Base-by-base conservation (phyloP, 176 grass and related monocot genomes). In the Ensete glaucum region DNA sequence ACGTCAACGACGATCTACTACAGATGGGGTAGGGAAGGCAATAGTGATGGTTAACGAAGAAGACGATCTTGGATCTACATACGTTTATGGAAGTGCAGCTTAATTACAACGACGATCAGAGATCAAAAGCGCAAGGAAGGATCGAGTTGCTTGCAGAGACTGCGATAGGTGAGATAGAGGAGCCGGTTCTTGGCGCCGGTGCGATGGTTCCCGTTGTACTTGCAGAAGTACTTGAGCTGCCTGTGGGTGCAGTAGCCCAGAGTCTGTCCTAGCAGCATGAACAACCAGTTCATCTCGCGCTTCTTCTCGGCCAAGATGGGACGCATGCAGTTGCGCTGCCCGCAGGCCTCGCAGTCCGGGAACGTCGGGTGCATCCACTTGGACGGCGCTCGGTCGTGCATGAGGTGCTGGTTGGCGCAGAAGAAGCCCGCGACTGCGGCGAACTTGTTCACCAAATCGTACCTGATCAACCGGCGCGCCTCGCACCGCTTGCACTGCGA, bases 181-280 rank as follows among this genome's bases (percentile, higher is more conserved):
- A 78, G 56, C 23, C 76, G 50, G 22, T 63, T 43, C 58, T 78
- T 78, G 14, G 62, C 57, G 16, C 76, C 76, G 23, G 76, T 68
- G n/a, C 76, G 20, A 25, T 78, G 76, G 58, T 52, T 21, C 16
- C 11, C 34, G 17, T 52, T 78, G 58, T 78, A 60, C 76, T 68
- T 78, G 60, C 76, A 78, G 24, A 78, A 69, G 59, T 78, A 78
- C 76, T 53, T 78, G 26, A 78, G 58, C 4, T 78, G 62, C 59
- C 14, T 52, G 22, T 53, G 64, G 2, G 17, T 68, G 76, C 76
- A 78, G 64, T 11, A 78, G 20, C 76, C 76, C 1, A 78, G 25
- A 8, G 21, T 52, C 11, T 53, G 57, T 1, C 59, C 59, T 1
- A 78, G 62, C 60, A 78, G 53, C 21, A 78, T 25, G 76, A 78